Evolutionary conservation across 2,329 filamentous ascomycete species (phyloP).

Genomic region (Aspergillus awamori): DNA sequence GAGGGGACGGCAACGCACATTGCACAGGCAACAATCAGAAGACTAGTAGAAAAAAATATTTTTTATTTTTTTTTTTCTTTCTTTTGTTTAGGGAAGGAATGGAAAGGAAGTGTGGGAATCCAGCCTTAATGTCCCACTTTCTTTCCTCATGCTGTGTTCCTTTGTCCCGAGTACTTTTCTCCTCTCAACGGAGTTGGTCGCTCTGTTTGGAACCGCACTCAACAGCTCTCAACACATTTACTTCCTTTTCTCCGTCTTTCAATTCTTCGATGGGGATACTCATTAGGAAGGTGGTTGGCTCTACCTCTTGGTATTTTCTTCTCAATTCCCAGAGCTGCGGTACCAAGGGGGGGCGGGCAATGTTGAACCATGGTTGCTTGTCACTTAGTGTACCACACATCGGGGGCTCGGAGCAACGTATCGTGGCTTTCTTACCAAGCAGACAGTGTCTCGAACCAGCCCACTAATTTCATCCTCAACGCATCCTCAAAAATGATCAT

Average conservation of each 20-base stretch:
- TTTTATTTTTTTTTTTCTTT: too few relatives aligned
- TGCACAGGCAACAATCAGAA: too few relatives aligned
- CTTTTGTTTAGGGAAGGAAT: not conserved
- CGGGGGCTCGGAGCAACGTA: conserved; percentile 16
- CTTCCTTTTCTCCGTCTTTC: not conserved
- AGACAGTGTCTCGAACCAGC: not conserved
- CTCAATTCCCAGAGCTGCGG: not conserved
- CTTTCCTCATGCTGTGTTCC: not conserved
- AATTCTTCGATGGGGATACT: not conserved
- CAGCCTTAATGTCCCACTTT: not conserved
- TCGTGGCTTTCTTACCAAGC: not conserved
- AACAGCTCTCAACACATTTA: not conserved
- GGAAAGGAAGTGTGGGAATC: not conserved
- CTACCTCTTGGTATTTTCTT: conserved; percentile 2
- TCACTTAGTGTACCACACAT: conserved; percentile 25
- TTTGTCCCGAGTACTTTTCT: not conserved
- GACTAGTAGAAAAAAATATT: too few relatives aligned
- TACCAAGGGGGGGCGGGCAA: conserved; percentile 2
- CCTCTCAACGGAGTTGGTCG: too few relatives aligned
- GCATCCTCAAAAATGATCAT: not conserved
- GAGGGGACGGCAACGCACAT: not conserved
- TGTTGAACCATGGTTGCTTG: conserved; percentile 22
- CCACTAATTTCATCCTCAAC: not conserved
- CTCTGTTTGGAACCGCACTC: not conserved
- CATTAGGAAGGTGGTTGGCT: not conserved